phyloP scores from a whole-genome alignment of 345 rosid species.

The Lagerstroemia speciosa region DNA sequence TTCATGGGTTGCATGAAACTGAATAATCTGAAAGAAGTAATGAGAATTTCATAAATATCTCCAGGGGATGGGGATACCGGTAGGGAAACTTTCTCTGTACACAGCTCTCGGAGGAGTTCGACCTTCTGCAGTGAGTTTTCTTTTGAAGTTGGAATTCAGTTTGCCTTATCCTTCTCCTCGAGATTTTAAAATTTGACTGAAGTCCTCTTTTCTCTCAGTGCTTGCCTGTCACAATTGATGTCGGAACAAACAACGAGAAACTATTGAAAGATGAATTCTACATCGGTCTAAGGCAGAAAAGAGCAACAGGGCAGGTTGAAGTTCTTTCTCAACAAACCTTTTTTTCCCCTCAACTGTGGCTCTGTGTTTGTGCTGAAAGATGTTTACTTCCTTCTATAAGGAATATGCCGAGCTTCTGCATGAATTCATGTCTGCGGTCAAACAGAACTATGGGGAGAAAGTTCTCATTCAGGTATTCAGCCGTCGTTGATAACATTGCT shows the following conservation, averaged over 20 bases:
- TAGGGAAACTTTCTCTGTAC: conserved; percentile 87
- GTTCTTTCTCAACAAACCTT: not conserved
- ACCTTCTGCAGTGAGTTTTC: conserved; percentile 77
- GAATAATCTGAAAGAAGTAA: not conserved
- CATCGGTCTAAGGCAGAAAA: conserved; percentile 87
- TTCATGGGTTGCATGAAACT: not conserved
- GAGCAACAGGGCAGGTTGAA: conserved; percentile 88
- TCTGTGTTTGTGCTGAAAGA: not conserved
- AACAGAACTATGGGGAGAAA: conserved; percentile 91
- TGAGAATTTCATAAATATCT: not conserved
- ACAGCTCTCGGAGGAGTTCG: conserved; percentile 97
- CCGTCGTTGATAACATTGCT: not conserved
- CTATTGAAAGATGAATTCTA: conserved; percentile 88
- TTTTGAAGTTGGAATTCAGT: not conserved
- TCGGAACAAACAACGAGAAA: conserved; percentile 90
- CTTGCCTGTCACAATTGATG: conserved; percentile 93
- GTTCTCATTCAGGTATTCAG: conserved; percentile 76
- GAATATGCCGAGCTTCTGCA: conserved; percentile 87
- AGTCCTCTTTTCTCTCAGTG: conserved; percentile 40
- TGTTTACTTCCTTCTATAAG: conserved; percentile 24
- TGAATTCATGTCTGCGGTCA: conserved; percentile 94
- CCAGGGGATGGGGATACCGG: conserved; percentile 98
- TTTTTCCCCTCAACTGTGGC: not conserved
- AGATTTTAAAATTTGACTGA: not conserved
- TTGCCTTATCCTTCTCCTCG: not conserved